These are phyloP conservation scores for Malassezia furfur DNA, from an alignment of 1,284 basidiomycete species.

Conservation along the genomic window DNA sequence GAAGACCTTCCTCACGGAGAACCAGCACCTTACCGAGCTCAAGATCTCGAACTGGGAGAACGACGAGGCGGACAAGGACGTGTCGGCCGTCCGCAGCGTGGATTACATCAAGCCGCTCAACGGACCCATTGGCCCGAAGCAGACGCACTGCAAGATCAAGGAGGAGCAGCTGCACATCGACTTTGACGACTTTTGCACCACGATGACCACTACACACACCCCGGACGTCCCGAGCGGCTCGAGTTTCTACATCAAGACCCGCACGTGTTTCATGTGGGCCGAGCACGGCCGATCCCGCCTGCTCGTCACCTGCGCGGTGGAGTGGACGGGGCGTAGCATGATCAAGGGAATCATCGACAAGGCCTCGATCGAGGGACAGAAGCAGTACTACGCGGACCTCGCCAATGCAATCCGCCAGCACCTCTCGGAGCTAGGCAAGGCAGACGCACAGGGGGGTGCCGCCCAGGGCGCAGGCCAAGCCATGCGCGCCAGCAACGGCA, in stretches of 20 bases:
- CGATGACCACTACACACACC: conserved; percentile 79
- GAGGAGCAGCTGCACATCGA: conserved; percentile 76
- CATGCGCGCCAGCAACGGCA: neutral
- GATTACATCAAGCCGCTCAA: conserved; percentile 90
- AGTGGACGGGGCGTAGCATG: conserved; percentile 93
- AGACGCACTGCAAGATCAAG: conserved; percentile 83
- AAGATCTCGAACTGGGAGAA: conserved; percentile 50
- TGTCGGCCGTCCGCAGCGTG: conserved; percentile 60
- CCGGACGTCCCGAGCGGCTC: conserved; percentile 89
- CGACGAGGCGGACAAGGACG: neutral
- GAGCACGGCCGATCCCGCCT: conserved; percentile 66
- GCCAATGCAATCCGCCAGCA: conserved; percentile 60
- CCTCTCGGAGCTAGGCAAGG: neutral
- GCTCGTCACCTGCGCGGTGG: conserved; percentile 78
- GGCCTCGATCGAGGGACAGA: conserved; percentile 88
- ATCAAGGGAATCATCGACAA: conserved; percentile 92
- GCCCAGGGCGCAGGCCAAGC: neutral
- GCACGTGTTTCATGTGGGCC: conserved; percentile 90
- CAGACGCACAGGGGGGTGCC: neutral
- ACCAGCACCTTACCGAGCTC: conserved; percentile 66
- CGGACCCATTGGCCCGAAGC: conserved; percentile 79
- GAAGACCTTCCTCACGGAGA: conserved; percentile 77
- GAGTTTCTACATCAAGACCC: conserved; percentile 84
- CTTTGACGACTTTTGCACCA: conserved; percentile 71
- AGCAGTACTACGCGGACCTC: conserved; percentile 72